Evolutionary conservation across 2,329 filamentous ascomycete genomes (phyloP), one percentile per base, ranked within the genome.

Genomic region (Fusarium sp.): DNA sequence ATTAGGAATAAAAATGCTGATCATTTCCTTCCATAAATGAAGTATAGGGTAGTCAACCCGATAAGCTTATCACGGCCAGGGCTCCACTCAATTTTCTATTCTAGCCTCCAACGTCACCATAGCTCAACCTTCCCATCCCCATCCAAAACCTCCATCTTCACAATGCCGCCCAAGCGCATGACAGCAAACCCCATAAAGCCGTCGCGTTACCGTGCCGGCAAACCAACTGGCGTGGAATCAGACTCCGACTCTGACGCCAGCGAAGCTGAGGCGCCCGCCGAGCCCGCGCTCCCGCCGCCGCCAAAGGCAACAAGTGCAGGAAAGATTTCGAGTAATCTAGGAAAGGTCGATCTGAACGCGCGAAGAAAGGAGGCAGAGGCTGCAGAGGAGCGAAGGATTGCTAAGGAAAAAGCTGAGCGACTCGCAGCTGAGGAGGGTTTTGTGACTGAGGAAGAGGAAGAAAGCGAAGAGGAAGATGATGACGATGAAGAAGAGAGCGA

Each of bases 161-260:
- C 55, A 62, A 89, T 88, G 87, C 91, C 92, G 66, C 89, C 91
- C 12, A 94, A 93, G 79, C 92, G 93, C 76, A 97, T 98, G 93
- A 98, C 95, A 68, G 94, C 95, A 68, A 97, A 98, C 77, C 94
- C 94, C 4, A 83, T 91, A 62, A 91, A 90, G 78, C 93, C 94
- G 27, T 89, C 91, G 72, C 92, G 96, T 61, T 92, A 98, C 76
- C 91, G 94, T 62, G 92, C 95, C 15, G 95, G 96, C 71, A 98
- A 98, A 80, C 85, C 91, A 15, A 83, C 86, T 3, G 87, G 84
- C 8, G 86, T 84, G 65, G 85, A 84, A 12, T 87, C 85, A 7
- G 87, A 86, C 43, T 89, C 87, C 40, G 85, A 87, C 65, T 85
- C 83, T 7, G 86, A 87, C 64, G 85, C 83, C 7, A 85, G 87